Evolutionary conservation across 495 filamentous ascomycete species (phyloP).

Genomic region (Penicillium coprophilum): DNA sequence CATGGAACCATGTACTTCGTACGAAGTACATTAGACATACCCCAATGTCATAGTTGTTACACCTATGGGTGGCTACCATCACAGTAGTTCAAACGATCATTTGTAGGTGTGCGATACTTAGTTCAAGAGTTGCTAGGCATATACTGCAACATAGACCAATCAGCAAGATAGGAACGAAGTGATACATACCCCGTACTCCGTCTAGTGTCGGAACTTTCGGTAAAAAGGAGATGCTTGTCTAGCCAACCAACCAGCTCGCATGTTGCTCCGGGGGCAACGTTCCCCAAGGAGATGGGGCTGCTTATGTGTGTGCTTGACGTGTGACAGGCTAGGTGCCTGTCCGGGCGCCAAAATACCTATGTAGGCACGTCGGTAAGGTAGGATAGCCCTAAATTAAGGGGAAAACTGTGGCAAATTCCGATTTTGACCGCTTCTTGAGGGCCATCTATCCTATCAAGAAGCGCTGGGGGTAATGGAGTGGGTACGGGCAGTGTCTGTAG

Average conservation of each 20-base stretch:
- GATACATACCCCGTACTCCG: background rate
- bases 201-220: background rate
- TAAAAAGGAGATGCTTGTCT: background rate
- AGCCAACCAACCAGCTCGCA: background rate
- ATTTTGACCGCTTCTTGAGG: constrained; percentile 18
- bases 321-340: background rate
- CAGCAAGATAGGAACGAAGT: background rate
- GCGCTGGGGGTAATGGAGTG: background rate
- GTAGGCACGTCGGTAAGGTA: background rate
- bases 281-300: background rate
- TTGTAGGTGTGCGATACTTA: background rate
- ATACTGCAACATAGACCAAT: background rate
- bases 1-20: too few species aligned
- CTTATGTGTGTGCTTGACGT: background rate
- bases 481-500: background rate
- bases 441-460: background rate
- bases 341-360: background rate
- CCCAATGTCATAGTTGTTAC: background rate
- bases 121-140: background rate
- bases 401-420: background rate
- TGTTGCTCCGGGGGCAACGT: background rate
- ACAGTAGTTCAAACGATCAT: background rate
- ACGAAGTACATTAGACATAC: too few species aligned
- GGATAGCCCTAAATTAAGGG: background rate
- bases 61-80: background rate